Evolutionary conservation across 257 asterid species (phyloP).

Genomic region (Nicotiana undulata): DNA sequence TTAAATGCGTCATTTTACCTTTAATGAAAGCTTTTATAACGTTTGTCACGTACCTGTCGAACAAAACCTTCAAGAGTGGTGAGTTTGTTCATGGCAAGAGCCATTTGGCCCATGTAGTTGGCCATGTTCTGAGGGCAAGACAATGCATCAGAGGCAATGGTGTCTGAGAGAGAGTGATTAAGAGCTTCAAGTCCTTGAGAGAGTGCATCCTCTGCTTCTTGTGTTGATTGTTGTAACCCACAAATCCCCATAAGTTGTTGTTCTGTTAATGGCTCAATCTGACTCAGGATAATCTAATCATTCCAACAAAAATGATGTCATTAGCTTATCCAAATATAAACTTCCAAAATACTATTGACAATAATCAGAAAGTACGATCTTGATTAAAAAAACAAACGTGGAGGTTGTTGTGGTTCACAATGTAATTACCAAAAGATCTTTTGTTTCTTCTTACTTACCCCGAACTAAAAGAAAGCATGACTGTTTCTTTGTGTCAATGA

Average conservation of each 20-base stretch:
- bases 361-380: not conserved
- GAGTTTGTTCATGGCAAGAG: constrained; percentile 23
- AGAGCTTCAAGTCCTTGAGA: constrained; percentile 60
- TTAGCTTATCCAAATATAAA: not conserved
- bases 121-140: constrained; percentile 43
- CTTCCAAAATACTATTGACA: not conserved
- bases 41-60: constrained; percentile 58
- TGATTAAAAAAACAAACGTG: not conserved
- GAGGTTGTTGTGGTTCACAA: not conserved
- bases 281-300: constrained; percentile 24
- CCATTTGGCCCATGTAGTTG: constrained; percentile 64
- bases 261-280: constrained; percentile 46
- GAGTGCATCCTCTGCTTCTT: constrained; percentile 35
- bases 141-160: constrained; percentile 62
- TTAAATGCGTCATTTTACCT: too few species aligned
- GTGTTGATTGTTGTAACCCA: too few species aligned
- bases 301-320: not conserved
- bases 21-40: too few species aligned
- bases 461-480: not conserved
- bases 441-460: not conserved
- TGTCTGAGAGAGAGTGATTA: constrained; percentile 45
- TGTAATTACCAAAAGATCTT: not conserved
- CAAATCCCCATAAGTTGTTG: constrained; percentile 48
- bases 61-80: constrained; percentile 69
- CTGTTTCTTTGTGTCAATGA: not conserved